phyloP scores from a whole-genome alignment of 2,329 filamentous ascomycete species.

The Mariannaea elegans region DNA sequence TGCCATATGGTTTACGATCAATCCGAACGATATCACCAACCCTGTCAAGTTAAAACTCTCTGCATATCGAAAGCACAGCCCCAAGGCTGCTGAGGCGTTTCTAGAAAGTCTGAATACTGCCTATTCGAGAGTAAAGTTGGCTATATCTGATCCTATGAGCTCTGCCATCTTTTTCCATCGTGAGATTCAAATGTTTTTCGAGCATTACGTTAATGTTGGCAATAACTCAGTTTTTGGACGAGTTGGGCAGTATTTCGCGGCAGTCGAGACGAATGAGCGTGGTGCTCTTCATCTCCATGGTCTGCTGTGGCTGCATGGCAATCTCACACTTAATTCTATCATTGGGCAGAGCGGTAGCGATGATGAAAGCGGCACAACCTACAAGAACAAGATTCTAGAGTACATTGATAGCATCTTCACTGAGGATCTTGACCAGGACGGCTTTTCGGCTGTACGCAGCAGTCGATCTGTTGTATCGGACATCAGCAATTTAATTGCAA shows the following conservation, averaged over 20 bases:
- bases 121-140: neutral
- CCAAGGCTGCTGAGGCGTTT: neutral
- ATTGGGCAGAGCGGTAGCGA: no score
- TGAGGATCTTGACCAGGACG: no score
- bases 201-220: neutral
- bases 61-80: neutral
- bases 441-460: no score
- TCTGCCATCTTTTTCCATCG: constrained; percentile 5
- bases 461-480: constrained; percentile 1
- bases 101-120: neutral
- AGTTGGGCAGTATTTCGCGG: neutral
- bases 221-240: constrained; percentile 7
- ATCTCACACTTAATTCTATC: neutral
- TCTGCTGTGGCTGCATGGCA: neutral
- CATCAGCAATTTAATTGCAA: neutral
- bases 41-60: neutral
- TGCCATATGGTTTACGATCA: constrained; percentile 11
- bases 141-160: neutral
- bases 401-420: no score
- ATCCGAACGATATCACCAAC: constrained; percentile 3
- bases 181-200: constrained; percentile 11
- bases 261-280: neutral
- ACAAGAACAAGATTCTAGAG: no score
- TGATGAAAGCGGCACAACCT: no score
- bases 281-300: neutral